Evolutionary conservation across 176 grass and related monocot species (phyloP).

Genomic region (Urochloa ruziziensis): DNA sequence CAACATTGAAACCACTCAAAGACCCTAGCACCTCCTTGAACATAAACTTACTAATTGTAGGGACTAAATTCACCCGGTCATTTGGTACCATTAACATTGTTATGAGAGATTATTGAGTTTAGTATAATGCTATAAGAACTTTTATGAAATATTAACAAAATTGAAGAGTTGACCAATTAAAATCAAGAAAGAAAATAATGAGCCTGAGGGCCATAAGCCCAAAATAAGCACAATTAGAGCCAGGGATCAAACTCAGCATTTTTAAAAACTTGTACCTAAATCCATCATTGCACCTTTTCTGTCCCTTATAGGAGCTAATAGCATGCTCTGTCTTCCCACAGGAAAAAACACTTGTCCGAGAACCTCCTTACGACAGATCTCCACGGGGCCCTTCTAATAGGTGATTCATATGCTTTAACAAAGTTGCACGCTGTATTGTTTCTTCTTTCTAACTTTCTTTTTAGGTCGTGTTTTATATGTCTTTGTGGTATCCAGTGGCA

Average conservation of each 20-base stretch:
- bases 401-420: conserved; percentile 35
- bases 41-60: background rate
- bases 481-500: conserved; percentile 45
- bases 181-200: background rate
- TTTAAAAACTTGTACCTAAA: background rate
- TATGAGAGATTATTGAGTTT: background rate
- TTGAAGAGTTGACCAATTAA: background rate
- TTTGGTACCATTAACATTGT: background rate
- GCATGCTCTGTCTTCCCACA: conserved; percentile 28
- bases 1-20: background rate
- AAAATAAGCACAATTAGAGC: background rate
- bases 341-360: conserved; percentile 70
- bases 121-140: background rate
- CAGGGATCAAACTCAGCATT: background rate
- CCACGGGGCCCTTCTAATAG: conserved; percentile 74
- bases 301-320: conserved; percentile 14
- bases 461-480: background rate
- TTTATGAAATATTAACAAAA: background rate
- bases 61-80: background rate
- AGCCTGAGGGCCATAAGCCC: no score
- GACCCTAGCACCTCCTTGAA: background rate
- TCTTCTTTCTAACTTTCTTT: conserved; percentile 14
- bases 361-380: conserved; percentile 73
- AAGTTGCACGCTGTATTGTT: conserved; percentile 1
- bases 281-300: background rate